Evolutionary conservation across 2,329 filamentous ascomycete species (phyloP).

Genomic region (Fusarium nematophilum): DNA sequence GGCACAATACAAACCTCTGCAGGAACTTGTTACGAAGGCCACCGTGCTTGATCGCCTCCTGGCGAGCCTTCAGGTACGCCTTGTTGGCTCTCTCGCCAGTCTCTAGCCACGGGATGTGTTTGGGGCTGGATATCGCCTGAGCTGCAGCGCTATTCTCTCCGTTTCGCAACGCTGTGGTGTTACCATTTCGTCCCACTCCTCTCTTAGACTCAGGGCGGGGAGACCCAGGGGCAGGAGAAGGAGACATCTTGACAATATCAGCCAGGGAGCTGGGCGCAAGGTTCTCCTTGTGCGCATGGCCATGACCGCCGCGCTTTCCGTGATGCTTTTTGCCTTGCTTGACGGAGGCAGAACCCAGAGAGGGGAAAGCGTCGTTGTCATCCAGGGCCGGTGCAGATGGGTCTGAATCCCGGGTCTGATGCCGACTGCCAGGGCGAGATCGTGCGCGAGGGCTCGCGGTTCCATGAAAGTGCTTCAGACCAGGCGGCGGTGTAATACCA

Average conservation of each 20-base stretch:
- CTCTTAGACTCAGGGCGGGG: conserved; percentile 71
- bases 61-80: conserved; percentile 92
- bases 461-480: conserved; percentile 72
- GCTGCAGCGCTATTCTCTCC: conserved; percentile 85
- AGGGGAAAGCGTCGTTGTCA: conserved; percentile 95
- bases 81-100: conserved; percentile 92
- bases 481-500: conserved; percentile 74
- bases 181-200: conserved; percentile 68
- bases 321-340: conserved; percentile 92
- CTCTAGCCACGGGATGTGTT: conserved; percentile 96
- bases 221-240: conserved; percentile 77
- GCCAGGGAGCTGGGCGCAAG: conserved; percentile 81
- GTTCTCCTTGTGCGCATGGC: conserved; percentile 76
- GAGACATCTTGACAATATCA: conserved; percentile 95
- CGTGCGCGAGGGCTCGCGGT: conserved; percentile 75
- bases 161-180: conserved; percentile 70
- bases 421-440: conserved; percentile 86
- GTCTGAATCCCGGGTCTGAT: conserved; percentile 69
- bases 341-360: conserved; percentile 78
- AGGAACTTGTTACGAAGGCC: conserved; percentile 96
- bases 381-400: conserved; percentile 82
- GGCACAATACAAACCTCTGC: conserved; percentile 74
- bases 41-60: conserved; percentile 97
- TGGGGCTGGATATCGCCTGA: conserved; percentile 85
- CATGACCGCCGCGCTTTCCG: conserved; percentile 88